A percentile compares a stretch with the other conserved stretches of the same genome.
Conservation (phyloP, 2,329 filamentous ascomycete species). For the Sporothrix dimorphospora region DNA sequence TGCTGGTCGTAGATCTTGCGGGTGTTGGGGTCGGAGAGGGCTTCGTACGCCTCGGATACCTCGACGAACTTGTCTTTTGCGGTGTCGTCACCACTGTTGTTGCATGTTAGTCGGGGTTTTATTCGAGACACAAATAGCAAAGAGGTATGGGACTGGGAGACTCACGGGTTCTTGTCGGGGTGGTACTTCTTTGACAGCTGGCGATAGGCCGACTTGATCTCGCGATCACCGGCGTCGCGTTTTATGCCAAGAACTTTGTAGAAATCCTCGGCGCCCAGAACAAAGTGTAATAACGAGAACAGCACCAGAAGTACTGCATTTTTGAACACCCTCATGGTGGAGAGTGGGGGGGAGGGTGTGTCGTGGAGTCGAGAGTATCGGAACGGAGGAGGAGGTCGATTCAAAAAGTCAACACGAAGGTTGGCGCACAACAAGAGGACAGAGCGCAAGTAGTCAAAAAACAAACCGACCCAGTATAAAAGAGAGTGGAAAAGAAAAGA, state of each 20-base stretch:
- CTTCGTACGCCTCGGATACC: constrained; percentile 93
- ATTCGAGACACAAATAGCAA: background rate
- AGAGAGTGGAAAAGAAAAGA: background rate
- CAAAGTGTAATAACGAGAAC: constrained; percentile 58
- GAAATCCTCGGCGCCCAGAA: constrained; percentile 68
- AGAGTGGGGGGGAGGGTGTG: background rate
- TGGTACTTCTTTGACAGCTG: constrained; percentile 93
- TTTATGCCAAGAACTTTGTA: constrained; percentile 83
- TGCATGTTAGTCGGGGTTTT: constrained; percentile 21
- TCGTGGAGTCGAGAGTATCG: background rate
- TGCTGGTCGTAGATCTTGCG: constrained; percentile 93
- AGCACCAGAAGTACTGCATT: constrained; percentile 49
- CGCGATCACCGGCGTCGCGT: constrained; percentile 77
- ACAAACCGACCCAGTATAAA: background rate
- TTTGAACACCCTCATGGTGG: constrained; percentile 25
- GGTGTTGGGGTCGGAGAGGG: constrained; percentile 76
- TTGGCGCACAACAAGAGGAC: background rate
- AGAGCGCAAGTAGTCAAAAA: background rate
- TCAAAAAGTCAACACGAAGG: background rate
- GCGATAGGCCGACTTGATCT: constrained; percentile 93
- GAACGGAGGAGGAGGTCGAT: background rate
- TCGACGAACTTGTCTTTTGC: constrained; percentile 92
- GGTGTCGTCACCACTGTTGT: constrained; percentile 68
- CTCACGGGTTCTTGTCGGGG: constrained; percentile 96
- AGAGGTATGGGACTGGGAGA: constrained; percentile 32